Base-by-base conservation (phyloP, 140 eudicot species). In the Bidens hawaiensis region DNA sequence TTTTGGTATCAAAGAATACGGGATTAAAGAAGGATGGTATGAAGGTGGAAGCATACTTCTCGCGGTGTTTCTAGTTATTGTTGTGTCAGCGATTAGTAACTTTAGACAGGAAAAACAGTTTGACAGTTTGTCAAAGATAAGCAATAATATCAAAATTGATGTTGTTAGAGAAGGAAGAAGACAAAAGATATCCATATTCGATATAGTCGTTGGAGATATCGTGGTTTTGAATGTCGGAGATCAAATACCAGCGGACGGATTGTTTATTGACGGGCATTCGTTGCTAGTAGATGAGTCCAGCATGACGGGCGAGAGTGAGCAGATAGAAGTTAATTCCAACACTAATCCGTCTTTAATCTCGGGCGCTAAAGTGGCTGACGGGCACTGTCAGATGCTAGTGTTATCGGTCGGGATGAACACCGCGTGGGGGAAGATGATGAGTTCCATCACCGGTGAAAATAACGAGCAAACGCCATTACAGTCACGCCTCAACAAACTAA, bases 1-100 rank as follows among this genome's bases (percentile, higher is more conserved):
- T 25, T 86, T 90, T 41, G 95, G 97, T 2, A 83, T 90, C 58
- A 86, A 78, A 67, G 80, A 81, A 28, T 63, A 90, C 34, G 94
- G 95, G 0, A 21, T 41, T 5, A 19, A 74, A 53, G 85, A 86
- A 28, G 95, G 95, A 13, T 90, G 95, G 97, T 86, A 90, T 6
- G 41, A 34, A 34, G 41, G 14, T 9, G 13, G 13, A 33, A 5
- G 40, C 40, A 33, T 33, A 33, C 40, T 33, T 33, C 7, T 30
- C 7, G 34, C 34, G 1, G 34, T 30, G 6, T 3, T 2, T 30
- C 4, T 30, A 30, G 34, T 30, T 30, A 30, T 34, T 2, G 41
- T 34, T 34, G 11, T 34, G 41, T 34, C 41, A 6, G 41, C 12
- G 41, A 13, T 34, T 34, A 6, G 41, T 34, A 34, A 34, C 11